Percentiles rank a stretch among this genome's conserved stretches.
Conservation (phyloP, 768 basidiomycete genomes). For the Lentinula aciculospora region DNA sequence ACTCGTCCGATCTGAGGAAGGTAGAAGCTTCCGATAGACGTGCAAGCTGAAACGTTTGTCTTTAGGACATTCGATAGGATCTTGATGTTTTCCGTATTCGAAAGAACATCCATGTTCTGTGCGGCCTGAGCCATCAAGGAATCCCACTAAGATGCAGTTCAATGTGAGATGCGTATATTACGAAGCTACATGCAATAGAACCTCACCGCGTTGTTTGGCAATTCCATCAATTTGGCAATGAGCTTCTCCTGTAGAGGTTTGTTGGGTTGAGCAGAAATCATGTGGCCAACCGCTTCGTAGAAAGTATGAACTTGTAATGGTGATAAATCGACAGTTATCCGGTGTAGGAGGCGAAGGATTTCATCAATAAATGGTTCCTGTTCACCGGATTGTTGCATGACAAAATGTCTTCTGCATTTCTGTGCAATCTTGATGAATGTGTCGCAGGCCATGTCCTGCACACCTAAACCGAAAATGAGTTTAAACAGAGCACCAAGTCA, state of each 20-base stretch:
- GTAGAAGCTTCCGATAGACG: conserved; percentile 95
- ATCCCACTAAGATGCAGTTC: conserved; percentile 69
- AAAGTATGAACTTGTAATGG: conserved; percentile 98
- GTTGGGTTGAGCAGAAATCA: conserved; percentile 99
- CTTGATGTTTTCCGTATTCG: conserved; percentile 91
- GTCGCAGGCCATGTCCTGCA: conserved; percentile 99
- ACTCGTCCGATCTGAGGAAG: conserved; percentile 94
- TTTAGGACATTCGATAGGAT: conserved; percentile 95
- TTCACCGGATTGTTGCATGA: conserved; percentile 97
- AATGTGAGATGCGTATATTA: neutral
- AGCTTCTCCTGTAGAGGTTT: conserved; percentile 95
- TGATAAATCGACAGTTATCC: conserved; percentile 91
- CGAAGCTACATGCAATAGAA: neutral
- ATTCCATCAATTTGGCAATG: conserved; percentile 92
- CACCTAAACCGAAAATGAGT: conserved; percentile 45
- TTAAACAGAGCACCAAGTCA: neutral
- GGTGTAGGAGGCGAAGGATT: conserved; percentile 84
- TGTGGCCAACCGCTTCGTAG: conserved; percentile 98
- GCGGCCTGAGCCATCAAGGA: conserved; percentile 94
- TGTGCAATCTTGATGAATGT: conserved; percentile 99
- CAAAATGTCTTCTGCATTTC: conserved; percentile 96
- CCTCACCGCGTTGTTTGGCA: conserved; percentile 92
- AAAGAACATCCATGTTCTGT: conserved; percentile 86
- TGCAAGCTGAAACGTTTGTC: conserved; percentile 97
- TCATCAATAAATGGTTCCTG: conserved; percentile 98